Base-by-base conservation (phyloP, 164 flowering plant species). In the Aristolochia contorta region DNA sequence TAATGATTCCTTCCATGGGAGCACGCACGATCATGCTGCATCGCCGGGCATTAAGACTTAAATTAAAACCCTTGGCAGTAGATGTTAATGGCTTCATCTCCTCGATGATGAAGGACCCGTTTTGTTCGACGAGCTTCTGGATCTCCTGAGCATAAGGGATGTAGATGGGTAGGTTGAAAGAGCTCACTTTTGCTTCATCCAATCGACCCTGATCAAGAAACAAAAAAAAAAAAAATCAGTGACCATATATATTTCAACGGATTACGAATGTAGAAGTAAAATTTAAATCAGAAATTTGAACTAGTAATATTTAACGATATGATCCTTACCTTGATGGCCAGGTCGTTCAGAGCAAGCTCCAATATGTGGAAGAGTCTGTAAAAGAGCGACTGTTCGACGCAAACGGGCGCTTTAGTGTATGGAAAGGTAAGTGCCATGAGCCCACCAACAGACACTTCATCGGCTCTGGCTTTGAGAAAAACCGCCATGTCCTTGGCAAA, bases 381-480 rank as follows among this genome's bases (percentile, higher is more conserved):
- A 32, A 56, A 16, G 18, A 33, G 24, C n/a, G 43, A 37, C 18
- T 25, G 41, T 30, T 33, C 24, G 58, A 33, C 20, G 27, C 6
- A 16, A n/a, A n/a, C n/a, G n/a, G n/a, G n/a, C n/a, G n/a, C n/a
- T n/a, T n/a, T n/a, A n/a, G n/a, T n/a, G n/a, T n/a, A 37, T 1
- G 43, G 43, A 1, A 37, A 8, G 12, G 10, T 4, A 37, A 37
- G 12, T 37, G 43, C 68, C 77, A 73, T 60, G 4, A 73, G 24
- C 7, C 80, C 80, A 27, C 73, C 74, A 25, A 6, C 22, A 0
- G 63, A 74, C 37, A 77, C 30, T 58, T 77, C 78, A 32, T 58
- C 21, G 0, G 75, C 77, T 30, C 78, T 58, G 0, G 67, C 71
- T 19, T 47, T 3, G 30, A 76, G 21, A 25, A 76, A 68, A 2